phyloP scores from a whole-genome alignment of 139 green algal species.

The Chlorella vulgaris region DNA sequence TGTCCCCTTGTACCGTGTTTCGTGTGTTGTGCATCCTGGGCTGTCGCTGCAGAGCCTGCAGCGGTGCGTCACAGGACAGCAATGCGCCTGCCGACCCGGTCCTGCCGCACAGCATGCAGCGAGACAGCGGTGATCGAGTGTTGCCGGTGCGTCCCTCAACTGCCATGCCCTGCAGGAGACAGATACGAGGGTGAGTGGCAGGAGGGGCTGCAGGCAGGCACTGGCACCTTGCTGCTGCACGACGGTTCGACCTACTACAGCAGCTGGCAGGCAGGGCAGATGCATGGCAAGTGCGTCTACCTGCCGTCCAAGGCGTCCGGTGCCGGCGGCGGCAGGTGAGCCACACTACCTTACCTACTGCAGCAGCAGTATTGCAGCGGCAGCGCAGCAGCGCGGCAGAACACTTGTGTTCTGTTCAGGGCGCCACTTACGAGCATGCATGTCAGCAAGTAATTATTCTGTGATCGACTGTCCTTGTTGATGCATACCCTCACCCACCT shows the following conservation, averaged over 20 bases:
- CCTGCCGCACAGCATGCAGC: no score
- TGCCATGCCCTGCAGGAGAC: constrained; percentile 45
- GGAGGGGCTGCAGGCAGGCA: constrained; percentile 61
- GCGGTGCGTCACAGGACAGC: no score
- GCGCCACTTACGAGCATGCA: no score
- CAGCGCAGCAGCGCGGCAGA: neutral
- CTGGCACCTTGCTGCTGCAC: constrained; percentile 57
- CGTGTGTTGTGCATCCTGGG: no score
- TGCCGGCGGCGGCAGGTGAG: neutral
- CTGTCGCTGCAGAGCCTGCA: no score
- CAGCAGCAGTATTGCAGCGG: neutral
- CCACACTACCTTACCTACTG: neutral
- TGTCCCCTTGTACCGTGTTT: no score
- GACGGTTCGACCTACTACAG: constrained; percentile 68
- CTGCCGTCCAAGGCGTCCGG: constrained; percentile 27
- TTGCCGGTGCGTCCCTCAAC: neutral
- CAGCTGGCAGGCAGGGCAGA: constrained; percentile 62
- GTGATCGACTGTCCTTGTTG: neutral
- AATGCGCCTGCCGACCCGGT: no score
- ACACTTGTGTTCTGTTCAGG: no score
- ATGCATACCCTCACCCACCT: no score
- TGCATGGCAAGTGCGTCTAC: constrained; percentile 69
- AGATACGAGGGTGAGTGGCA: constrained; percentile 79
- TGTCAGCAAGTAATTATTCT: no score
- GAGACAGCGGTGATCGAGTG: no score